These are phyloP conservation scores for Penicillium aurantiogriseum DNA, from an alignment of 2,329 filamentous ascomycete species.

Conservation along the genomic window DNA sequence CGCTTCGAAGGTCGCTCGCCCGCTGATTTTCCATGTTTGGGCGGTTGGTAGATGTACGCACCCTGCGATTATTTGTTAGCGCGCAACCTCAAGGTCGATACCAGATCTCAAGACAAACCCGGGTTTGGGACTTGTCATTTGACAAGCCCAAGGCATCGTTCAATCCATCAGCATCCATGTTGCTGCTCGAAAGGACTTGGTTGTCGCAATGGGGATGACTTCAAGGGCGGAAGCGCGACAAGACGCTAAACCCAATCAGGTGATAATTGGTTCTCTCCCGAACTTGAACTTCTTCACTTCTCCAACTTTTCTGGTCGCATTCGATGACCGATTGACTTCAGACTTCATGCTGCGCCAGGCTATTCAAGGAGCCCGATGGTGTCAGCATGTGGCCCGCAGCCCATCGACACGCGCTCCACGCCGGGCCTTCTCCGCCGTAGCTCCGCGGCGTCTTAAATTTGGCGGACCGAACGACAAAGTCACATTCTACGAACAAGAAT, in stretches of 20 bases:
- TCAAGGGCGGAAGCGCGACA: slow-evolving; percentile 21
- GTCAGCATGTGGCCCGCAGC: slow-evolving; percentile 42
- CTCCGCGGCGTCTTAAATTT: slow-evolving; percentile 31
- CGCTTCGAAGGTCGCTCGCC: slow-evolving; percentile 55
- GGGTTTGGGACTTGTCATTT: slow-evolving; percentile 31
- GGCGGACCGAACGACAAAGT: slow-evolving; percentile 43
- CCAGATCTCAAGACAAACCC: slow-evolving; percentile 22
- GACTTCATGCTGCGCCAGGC: slow-evolving; percentile 47
- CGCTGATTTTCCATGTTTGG: slow-evolving; percentile 38
- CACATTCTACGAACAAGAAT: slow-evolving; percentile 45
- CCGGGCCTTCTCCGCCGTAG: slow-evolving; percentile 34
- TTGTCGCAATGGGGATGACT: slow-evolving; percentile 20
- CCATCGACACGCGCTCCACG: slow-evolving; percentile 29
- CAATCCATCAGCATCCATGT: slow-evolving; percentile 22
- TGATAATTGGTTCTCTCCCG: slow-evolving; percentile 29
- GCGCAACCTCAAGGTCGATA: neutral
- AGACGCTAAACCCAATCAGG: slow-evolving; percentile 35
- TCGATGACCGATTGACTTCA: slow-evolving; percentile 36
- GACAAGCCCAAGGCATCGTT: slow-evolving; percentile 26
- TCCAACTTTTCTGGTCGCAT: slow-evolving; percentile 10
- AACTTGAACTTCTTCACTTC: slow-evolving; percentile 18
- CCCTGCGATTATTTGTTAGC: slow-evolving; percentile 46
- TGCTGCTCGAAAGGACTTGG: slow-evolving; percentile 10
- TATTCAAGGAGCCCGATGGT: slow-evolving; percentile 45
- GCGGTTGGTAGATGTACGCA: slow-evolving; percentile 62